Percentiles rank a stretch among this genome's conserved stretches.
These are phyloP conservation scores for Colletotrichum higginsianum DNA, from an alignment of 2,329 filamentous ascomycete species.

Conservation along the genomic window DNA sequence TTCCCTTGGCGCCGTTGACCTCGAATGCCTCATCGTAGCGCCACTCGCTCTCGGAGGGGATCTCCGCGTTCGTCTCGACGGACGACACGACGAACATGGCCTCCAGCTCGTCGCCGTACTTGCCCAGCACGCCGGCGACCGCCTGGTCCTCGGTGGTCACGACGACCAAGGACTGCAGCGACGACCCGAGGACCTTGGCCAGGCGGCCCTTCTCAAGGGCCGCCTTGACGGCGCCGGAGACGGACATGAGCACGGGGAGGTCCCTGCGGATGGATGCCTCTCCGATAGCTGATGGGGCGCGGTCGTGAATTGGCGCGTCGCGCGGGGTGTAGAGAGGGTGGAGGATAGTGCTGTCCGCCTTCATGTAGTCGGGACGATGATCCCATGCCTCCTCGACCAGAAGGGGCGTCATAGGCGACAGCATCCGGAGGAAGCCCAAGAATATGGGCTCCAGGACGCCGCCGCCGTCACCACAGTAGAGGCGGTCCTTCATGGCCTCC, in stretches of 20 bases:
- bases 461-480: slow-evolving; percentile 85
- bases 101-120: slow-evolving; percentile 68
- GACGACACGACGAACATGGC: slow-evolving; percentile 79
- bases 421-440: slow-evolving; percentile 80
- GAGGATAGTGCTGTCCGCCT: slow-evolving; percentile 54
- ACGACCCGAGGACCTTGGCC: slow-evolving; percentile 83
- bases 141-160: slow-evolving; percentile 61
- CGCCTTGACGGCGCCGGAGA: slow-evolving; percentile 79
- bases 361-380: slow-evolving; percentile 77
- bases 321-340: slow-evolving; percentile 65
- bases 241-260: slow-evolving; percentile 64
- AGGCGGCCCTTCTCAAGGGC: slow-evolving; percentile 81
- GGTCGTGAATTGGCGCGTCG: slow-evolving; percentile 58
- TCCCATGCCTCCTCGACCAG: slow-evolving; percentile 93
- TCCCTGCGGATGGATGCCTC: slow-evolving; percentile 58
- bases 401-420: slow-evolving; percentile 85
- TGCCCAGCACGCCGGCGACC: slow-evolving; percentile 54
- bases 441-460: slow-evolving; percentile 79
- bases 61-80: slow-evolving; percentile 63
- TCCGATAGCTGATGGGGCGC: slow-evolving; percentile 55
- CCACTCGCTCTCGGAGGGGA: slow-evolving; percentile 55
- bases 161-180: slow-evolving; percentile 82
- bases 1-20: slow-evolving; percentile 54
- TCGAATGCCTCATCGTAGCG: slow-evolving; percentile 60
- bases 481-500: slow-evolving; percentile 89